Conservation (phyloP, 306 rosid species). For the Phaseolus lunatus region DNA sequence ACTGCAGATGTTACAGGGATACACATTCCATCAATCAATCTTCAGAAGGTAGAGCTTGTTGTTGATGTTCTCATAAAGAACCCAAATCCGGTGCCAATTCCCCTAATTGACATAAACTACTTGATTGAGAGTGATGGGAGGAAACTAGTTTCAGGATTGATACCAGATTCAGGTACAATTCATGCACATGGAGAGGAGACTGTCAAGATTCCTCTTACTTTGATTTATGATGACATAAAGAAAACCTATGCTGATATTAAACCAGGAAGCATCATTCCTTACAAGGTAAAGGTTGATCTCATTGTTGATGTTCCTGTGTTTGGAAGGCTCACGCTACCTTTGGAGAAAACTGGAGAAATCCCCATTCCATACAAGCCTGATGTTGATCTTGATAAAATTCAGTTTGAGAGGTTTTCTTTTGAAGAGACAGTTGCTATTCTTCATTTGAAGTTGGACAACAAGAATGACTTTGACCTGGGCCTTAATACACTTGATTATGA, state of each 20-base stretch:
- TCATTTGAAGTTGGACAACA: slow-evolving; percentile 76
- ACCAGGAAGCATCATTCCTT: slow-evolving; percentile 81
- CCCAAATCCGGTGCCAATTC: slow-evolving; percentile 85
- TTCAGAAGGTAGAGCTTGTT: slow-evolving; percentile 69
- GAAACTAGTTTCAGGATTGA: slow-evolving; percentile 78
- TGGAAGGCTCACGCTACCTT: slow-evolving; percentile 74
- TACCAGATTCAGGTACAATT: slow-evolving; percentile 87
- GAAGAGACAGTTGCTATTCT: slow-evolving; percentile 80
- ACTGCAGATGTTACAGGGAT: slow-evolving; percentile 73
- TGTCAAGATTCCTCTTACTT: slow-evolving; percentile 64
- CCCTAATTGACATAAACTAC: slow-evolving; percentile 75
- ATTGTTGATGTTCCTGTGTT: slow-evolving; percentile 79
- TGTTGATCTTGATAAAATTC: slow-evolving; percentile 70
- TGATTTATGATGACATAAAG: slow-evolving; percentile 78
- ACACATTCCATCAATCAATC: slow-evolving; percentile 70
- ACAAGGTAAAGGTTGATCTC: slow-evolving; percentile 66
- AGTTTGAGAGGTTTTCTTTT: slow-evolving; percentile 65
- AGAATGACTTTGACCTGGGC: slow-evolving; percentile 77
- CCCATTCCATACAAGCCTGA: slow-evolving; percentile 86
- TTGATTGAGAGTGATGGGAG: slow-evolving; percentile 80
- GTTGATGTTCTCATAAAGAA: slow-evolving; percentile 80
- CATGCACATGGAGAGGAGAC: slow-evolving; percentile 83
- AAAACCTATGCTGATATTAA: slow-evolving; percentile 63
- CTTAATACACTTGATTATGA: slow-evolving; percentile 71
- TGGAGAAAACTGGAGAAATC: slow-evolving; percentile 87